Base-by-base conservation (phyloP, 2,329 filamentous ascomycete genomes). In the Fusarium secorum region DNA sequence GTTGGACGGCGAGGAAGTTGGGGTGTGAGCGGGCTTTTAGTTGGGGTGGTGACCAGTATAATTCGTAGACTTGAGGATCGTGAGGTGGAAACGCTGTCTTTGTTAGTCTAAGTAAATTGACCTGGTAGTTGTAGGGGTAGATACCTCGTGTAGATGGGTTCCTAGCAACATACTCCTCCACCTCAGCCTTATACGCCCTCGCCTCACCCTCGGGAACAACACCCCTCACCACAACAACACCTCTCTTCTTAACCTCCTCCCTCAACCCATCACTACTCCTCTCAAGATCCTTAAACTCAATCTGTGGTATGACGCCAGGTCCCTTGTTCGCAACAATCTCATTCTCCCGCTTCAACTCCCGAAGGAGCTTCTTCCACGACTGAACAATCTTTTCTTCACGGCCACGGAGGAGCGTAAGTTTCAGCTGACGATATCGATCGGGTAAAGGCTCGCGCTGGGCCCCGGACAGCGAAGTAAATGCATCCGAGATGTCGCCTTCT, bases 41-140 rank as follows among this genome's bases (percentile, higher is more conserved):
- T 77, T 95, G 92, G 3, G 90, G 83, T 3, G 85, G 84, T 0
- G 90, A 91, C 91, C 91, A 94, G 80, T 94, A 94, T 3, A 94
- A 82, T 77, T 94, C 92, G 74, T 88, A 93, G 10, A 94, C 91
- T 46, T 92, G 89, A 0, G 91, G 91, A 44, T 90, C 85, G 48
- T 90, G 82, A 0, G 85, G 79, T 1, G 91, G 92, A 68, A 93
- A 94, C 5, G 89, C 91, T 86, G 41, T 5, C 0, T 3, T 2
- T 13, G 20, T 68, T 3, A 32, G 41, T 64, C 30, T 42, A 7
- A 33, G 4, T 14, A 14, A 24, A 42, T 33, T 48, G 22, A 14
- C 48, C 1, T 26, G 5, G 5, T 32, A 4, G 35, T 13, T 18
- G 33, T 60, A 77, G 68, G 28, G 18, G 26, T 18, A 24, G 32